Conservation (phyloP, 2,329 filamentous ascomycete genomes). For the Apiospora sp. region DNA sequence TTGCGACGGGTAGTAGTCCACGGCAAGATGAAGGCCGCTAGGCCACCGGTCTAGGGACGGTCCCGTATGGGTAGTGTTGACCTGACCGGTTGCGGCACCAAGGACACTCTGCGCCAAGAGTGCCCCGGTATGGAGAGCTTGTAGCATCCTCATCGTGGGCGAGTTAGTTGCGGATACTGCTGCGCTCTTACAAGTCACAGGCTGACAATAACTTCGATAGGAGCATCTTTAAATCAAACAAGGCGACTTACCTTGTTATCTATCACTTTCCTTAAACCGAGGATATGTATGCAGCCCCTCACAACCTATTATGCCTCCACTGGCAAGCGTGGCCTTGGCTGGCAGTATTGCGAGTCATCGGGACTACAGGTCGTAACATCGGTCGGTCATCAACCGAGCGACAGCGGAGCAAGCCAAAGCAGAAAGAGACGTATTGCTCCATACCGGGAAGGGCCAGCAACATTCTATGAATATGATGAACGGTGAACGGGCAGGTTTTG, state of each 20-base stretch:
- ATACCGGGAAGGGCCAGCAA: not conserved
- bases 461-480: not conserved
- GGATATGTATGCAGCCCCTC: not conserved
- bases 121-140: not conserved
- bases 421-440: not conserved
- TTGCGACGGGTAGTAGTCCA: conserved; percentile 37
- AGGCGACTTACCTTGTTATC: not conserved
- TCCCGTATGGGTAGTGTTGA: not conserved
- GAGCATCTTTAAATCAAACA: too few species aligned
- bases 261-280: not conserved
- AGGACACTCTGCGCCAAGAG: not conserved
- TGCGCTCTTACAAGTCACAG: not conserved
- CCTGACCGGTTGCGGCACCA: not conserved
- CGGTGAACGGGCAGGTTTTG: not conserved
- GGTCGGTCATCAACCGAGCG: not conserved
- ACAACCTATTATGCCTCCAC: not conserved
- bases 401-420: not conserved
- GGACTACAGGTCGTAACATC: not conserved
- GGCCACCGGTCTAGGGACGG: conserved; percentile 31
- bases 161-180: not conserved
- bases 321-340: not conserved
- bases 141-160: conserved; percentile 8
- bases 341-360: not conserved
- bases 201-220: not conserved
- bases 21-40: conserved; percentile 32